Evolutionary conservation across 106 monocot genomes (phyloP), one percentile per base, ranked within the genome.

Genomic region (Chionographis japonica): DNA sequence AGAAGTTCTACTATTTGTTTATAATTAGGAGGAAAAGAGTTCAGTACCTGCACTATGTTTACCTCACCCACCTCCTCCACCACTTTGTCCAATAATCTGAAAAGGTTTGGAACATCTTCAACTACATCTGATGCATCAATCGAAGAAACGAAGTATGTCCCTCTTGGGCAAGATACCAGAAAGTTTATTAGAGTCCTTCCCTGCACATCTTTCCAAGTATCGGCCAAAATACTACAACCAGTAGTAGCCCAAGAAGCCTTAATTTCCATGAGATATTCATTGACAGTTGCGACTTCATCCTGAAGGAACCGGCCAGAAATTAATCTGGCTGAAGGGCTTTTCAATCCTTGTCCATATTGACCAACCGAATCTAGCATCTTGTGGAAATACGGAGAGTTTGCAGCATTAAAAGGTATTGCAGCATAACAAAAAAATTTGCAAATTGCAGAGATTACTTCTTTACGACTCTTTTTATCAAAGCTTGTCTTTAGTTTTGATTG

Each of bases 361-460:
- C 70, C 66, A 63, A 75, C 80, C 65, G 77, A 71, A 71, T 83
- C 83, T 43, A 87, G 71, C 87, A 83, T 83, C 59, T 74, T 77
- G 16, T 74, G 79, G 67, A 87, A 87, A 71, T 77, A 87, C 41
- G 80, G 50, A 51, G 83, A 87, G 17, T 83, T 52, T 27, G 77
- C 83, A 36, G 60, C 80, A 67, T 53, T 56, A 41, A 83, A 82
- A 63, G 87, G 83, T 56, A 83, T 52, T 12, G 60, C 83, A 51
- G 80, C 76, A 68, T 83, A 80, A 66, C 56, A 83, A 65, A 87
- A 87, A 65, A 87, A 83, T 61, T 71, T 87, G 63, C 79, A 87
- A 8, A 83, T 87, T 56, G 87, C 79, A 40, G 83, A 80, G 15
- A 72, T 60, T 19, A 83, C 70, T 80, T 83, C 83, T 67, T 80